Evolutionary conservation across 331 rosid species (phyloP).

Genomic region (Phaseolus coccineus): DNA sequence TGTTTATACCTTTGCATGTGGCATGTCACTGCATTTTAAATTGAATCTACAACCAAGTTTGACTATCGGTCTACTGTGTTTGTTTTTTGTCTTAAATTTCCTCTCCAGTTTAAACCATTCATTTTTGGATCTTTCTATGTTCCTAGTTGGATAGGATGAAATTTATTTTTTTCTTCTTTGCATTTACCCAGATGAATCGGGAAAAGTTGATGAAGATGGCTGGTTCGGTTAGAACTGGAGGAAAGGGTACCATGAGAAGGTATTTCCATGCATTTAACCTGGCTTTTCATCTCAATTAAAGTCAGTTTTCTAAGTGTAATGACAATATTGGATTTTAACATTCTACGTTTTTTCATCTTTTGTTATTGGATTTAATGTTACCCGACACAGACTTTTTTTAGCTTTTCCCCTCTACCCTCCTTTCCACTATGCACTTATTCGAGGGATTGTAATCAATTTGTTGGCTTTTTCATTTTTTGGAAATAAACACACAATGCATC

Average conservation of each 20-base stretch:
- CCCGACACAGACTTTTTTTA: background rate
- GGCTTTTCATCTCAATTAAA: background rate
- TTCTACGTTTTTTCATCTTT: background rate
- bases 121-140: background rate
- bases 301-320: background rate
- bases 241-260: constrained; percentile 94
- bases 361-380: background rate
- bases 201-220: constrained; percentile 91
- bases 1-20: background rate
- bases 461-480: background rate
- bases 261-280: constrained; percentile 15
- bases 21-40: background rate
- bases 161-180: background rate
- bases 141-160: background rate
- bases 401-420: background rate
- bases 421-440: background rate
- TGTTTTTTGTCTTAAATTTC: too few relatives aligned
- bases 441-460: background rate
- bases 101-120: background rate
- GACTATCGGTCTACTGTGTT: background rate
- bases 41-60: background rate
- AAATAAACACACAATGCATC: background rate
- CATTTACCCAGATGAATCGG: constrained; percentile 67
- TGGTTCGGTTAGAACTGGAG: constrained; percentile 91
- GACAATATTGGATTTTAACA: background rate